A percentile compares a stretch with the other conserved stretches of the same genome.
These are phyloP conservation scores for Pigoraptor vietnamica DNA, from an alignment of 78 protist genomes.

Conservation along the genomic window DNA sequence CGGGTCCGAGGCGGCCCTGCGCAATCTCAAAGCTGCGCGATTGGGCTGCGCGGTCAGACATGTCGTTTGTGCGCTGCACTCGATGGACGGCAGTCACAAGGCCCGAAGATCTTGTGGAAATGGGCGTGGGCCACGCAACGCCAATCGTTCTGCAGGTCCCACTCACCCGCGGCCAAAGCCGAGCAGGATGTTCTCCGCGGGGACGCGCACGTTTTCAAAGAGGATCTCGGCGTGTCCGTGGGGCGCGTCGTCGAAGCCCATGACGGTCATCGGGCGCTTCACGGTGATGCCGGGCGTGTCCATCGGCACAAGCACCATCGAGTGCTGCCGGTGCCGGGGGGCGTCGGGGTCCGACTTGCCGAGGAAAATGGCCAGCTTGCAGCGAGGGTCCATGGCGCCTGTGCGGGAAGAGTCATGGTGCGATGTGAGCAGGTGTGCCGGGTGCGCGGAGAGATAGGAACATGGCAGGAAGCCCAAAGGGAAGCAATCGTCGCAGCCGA, in stretches of 20 bases:
- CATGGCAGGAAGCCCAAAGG: too few species aligned
- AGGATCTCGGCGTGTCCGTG: slow-evolving; percentile 64
- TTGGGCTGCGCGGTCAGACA: too few species aligned
- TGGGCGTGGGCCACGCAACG: background rate
- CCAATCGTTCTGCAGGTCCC: background rate
- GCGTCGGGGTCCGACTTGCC: slow-evolving; percentile 42
- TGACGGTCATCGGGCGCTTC: slow-evolving; percentile 49
- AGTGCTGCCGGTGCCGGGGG: slow-evolving; percentile 44
- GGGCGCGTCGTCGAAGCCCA: slow-evolving; percentile 78
- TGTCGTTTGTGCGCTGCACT: too few species aligned
- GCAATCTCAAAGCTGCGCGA: slow-evolving; percentile 76
- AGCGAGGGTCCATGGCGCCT: slow-evolving; percentile 47
- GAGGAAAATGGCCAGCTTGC: slow-evolving; percentile 54
- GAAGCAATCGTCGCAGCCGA: too few species aligned
- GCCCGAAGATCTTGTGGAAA: background rate
- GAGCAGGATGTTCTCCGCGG: slow-evolving; percentile 26
- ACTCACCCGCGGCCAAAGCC: slow-evolving; percentile 21
- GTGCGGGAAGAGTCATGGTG: background rate
- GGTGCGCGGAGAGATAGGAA: too few species aligned
- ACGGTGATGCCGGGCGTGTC: slow-evolving; percentile 43
- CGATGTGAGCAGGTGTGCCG: background rate
- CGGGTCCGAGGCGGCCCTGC: slow-evolving; percentile 76
- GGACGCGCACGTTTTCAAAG: slow-evolving; percentile 62
- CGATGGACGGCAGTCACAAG: too few species aligned
- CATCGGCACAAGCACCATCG: slow-evolving; percentile 77